Evolutionary conservation across 1,284 basidiomycete species (phyloP), one percentile per base, ranked within the genome.

Genomic region (Polyporus tsugae): DNA sequence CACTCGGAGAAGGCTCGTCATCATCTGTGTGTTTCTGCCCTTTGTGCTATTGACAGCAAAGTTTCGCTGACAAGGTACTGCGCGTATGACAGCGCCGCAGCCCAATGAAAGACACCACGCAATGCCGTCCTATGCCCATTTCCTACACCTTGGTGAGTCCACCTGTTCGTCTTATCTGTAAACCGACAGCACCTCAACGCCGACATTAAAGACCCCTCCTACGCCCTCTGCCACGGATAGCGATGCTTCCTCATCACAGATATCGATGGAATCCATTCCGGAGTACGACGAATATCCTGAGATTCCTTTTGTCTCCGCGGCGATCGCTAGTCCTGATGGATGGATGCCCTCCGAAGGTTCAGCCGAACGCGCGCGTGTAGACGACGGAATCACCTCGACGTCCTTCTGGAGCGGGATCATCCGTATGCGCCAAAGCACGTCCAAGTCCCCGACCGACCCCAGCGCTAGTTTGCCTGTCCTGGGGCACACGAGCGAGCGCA

Each of bases 241-340:
- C 65, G 76, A 76, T 68, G 72, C 64, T 15, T 75, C 76, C 25
- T 77, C 73, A 25, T 78, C 76, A 22, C 71, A 73, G 49, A 44
- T 72, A 65, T 78, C 77, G 57, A 73, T 75, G 64, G 72, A 73
- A 58, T 75, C 75, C 53, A 73, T 71, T 11, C 76, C 75, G 2
- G 74, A 75, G 46, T 72, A 72, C 55, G 74, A 75, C 60, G 77
- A 78, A 15, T 44, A 46, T 41, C 77, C 77, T n/a, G 78, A 79
- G 65, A 79, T 78, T 52, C 76, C 78, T 9, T 78, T 77, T 71
- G 74, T 78, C 63, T 76, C 77, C 1, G 73, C 73, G 6, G 52
- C 68, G 44, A 68, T 72, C 65, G 53, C 70, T 44, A 61, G 60
- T 60, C 44, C 65, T 22, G 63, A 68, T 64, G 64, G 63, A 29